phyloP scores from a whole-genome alignment of 768 basidiomycete genomes.

The Epithele typhae region DNA sequence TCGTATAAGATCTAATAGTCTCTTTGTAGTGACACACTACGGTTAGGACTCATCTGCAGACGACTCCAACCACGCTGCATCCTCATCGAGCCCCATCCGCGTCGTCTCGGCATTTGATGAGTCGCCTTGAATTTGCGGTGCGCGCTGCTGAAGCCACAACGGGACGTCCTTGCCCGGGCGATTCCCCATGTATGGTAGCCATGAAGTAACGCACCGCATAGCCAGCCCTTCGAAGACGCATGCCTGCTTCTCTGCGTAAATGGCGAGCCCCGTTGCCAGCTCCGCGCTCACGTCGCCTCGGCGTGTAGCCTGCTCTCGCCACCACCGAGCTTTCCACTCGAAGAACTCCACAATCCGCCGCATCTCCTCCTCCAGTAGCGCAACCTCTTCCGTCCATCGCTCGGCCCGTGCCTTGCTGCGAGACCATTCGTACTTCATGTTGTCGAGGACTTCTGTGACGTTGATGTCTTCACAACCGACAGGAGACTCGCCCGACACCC shows the following conservation, averaged over 20 bases:
- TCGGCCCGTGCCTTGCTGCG: conserved; percentile 26
- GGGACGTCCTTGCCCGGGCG: no score
- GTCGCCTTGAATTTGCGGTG: no score
- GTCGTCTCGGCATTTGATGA: no score
- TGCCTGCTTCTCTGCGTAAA: background rate
- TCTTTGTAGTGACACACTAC: no score
- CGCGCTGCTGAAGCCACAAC: no score
- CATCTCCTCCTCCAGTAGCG: conserved; percentile 34
- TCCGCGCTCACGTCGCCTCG: background rate
- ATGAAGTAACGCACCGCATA: background rate
- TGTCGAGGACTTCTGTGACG: background rate
- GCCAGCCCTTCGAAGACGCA: background rate
- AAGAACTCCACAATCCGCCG: conserved; percentile 20
- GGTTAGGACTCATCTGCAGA: no score
- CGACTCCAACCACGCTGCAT: no score
- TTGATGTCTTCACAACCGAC: background rate
- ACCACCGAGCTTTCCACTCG: conserved; percentile 17
- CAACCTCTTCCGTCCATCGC: conserved; percentile 33
- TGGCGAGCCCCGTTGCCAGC: background rate
- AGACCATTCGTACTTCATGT: conserved; percentile 8
- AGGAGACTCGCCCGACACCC: background rate
- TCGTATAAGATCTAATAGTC: no score
- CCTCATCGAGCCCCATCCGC: no score
- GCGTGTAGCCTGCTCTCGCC: conserved; percentile 4
- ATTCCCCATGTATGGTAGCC: background rate